Evolutionary conservation across 192 early-diverging fungal species (phyloP).

Genomic region (Tieghemiomyces parasiticus): DNA sequence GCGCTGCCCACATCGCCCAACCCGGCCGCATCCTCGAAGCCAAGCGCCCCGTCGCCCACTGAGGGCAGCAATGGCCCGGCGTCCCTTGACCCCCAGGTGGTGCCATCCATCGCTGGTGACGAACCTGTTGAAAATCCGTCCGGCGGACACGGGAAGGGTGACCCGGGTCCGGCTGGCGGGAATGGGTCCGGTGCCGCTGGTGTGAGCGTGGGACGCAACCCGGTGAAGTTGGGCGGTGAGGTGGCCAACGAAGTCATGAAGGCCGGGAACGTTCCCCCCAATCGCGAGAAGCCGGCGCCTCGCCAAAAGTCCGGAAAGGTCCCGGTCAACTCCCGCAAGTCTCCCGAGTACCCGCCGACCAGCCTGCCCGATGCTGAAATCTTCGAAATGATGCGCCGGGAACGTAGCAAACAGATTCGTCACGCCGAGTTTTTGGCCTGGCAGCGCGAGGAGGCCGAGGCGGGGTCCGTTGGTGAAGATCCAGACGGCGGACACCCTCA

Average conservation of each 20-base stretch:
- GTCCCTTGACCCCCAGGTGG: too few species aligned
- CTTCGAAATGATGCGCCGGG: slow-evolving; percentile 10
- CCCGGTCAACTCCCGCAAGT: too few species aligned
- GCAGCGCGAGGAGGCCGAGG: too few species aligned
- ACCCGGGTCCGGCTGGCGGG: too few species aligned
- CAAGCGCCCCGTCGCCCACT: too few species aligned
- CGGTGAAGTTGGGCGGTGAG: neutral
- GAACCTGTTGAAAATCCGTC: too few species aligned
- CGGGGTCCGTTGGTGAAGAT: too few species aligned
- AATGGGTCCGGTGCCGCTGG: neutral
- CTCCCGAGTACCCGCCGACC: slow-evolving; percentile 5
- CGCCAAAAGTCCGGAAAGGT: neutral
- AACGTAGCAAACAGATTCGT: neutral
- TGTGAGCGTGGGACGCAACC: neutral
- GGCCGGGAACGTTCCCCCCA: neutral
- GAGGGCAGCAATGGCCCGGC: neutral
- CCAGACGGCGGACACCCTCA: too few species aligned
- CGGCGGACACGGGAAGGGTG: neutral
- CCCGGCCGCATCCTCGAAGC: neutral
- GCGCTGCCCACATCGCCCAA: neutral
- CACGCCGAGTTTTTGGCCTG: neutral
- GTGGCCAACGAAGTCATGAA: neutral
- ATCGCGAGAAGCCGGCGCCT: neutral
- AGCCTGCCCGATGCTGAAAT: neutral
- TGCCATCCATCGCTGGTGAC: too few species aligned